A percentile compares a stretch with the other conserved stretches of the same genome.
phyloP scores from a whole-genome alignment of 2,329 filamentous ascomycete genomes.

The Fusarium continuum region DNA sequence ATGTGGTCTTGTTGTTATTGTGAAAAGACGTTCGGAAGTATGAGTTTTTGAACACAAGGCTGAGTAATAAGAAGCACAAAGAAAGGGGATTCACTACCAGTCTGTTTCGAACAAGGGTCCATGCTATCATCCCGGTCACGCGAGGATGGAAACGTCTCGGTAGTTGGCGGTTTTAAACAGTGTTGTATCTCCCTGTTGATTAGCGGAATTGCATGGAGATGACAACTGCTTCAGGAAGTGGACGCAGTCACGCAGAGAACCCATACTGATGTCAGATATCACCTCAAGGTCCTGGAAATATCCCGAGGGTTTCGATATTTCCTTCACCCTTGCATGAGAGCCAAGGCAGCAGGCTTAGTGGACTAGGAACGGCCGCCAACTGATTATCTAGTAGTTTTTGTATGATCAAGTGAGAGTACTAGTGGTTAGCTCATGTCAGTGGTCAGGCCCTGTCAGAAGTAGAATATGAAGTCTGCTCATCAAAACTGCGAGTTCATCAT shows the following conservation, averaged over 20 bases:
- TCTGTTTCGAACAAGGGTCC: slow-evolving; percentile 3
- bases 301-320: slow-evolving; percentile 11
- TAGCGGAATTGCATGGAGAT: slow-evolving; percentile 14
- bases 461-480: background rate
- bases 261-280: slow-evolving; percentile 1
- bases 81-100: background rate
- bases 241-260: background rate
- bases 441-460: background rate
- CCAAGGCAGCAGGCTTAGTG: background rate
- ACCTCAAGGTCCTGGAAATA: slow-evolving; percentile 21
- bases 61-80: background rate
- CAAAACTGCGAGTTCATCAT: background rate
- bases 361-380: slow-evolving; percentile 14
- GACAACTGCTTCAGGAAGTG: slow-evolving; percentile 11
- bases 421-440: background rate
- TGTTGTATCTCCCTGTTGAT: background rate
- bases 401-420: background rate
- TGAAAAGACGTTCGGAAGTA: background rate
- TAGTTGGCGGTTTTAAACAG: background rate
- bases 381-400: background rate
- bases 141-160: slow-evolving; percentile 12
- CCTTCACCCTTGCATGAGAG: background rate
- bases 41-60: background rate
- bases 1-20: background rate
- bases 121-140: background rate